Evolutionary conservation across 2,329 filamentous ascomycete species (phyloP), one percentile per base, ranked within the genome.

Genomic region (Epicoccum sorghinum): DNA sequence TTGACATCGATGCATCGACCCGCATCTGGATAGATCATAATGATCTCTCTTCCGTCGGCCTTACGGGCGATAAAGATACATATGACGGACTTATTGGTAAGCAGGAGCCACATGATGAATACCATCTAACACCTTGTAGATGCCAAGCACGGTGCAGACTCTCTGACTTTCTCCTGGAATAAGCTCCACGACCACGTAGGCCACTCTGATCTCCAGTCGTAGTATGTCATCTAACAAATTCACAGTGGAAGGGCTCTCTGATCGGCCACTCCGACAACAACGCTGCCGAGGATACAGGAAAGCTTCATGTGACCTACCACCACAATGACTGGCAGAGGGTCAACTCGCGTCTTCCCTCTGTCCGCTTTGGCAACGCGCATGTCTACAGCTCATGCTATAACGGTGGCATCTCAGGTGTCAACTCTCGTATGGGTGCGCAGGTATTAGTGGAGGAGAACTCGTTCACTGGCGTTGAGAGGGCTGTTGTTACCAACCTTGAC

Each of bases 341-440:
- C 67, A 85, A 86, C 79, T 86, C 83, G 10, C 86, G 87, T 52
- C 77, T 77, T 0, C 86, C 87, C 7, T 84, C 82, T 4, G 70
- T 88, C 67, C 85, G 86, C 58, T 89, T 89, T 75, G 87, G 86
- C 25, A 87, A 83, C 41, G 85, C 76, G 12, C 87, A 89, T 76
- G 68, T 83, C 62, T 84, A 82, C 79, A 85, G 82, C 79, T 78
- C 67, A 55, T 80, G 73, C 68, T 74, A 69, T 61, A 57, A 63
- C 24, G 66, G 68, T 25, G 66, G 68, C n/a, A 65, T 69, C 35
- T 75, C 73, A n/a, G 76, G 73, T 35, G 62, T 79, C 57, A 75
- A 79, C 68, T 75, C 73, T 12, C 73, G 77, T 47, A 76, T 74
- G 70, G 75, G 75, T 30, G 77, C 77, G 4, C 71, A 78, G 60